Evolutionary conservation across 2,329 filamentous ascomycete genomes (phyloP), one percentile per base, ranked within the genome.

Genomic region (Huntiella abstrusa): DNA sequence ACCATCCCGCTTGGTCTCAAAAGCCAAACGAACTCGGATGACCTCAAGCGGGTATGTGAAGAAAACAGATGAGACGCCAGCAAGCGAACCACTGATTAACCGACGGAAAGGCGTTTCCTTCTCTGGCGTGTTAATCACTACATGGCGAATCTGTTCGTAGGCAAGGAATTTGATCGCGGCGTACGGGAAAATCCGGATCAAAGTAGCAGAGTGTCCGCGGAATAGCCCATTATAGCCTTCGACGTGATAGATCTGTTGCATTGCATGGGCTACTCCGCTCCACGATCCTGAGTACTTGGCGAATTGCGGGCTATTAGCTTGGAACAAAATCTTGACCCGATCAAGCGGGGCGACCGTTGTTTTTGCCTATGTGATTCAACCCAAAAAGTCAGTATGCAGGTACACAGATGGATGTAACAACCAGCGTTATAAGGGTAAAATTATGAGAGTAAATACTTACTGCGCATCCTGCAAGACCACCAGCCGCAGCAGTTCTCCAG

Each of bases 311-410:
- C 91, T 95, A 57, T 82, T 85, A 45, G 91, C 82, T 61, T 98
- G 91, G 65, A 98, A 96, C 37, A 98, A 80, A 58, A 98, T 98
- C 65, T 98, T 98, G 57, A 98, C 91, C 53, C 91, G 80, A 64
- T 98, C 91, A 52, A 98, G 81, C 17, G 91, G 91, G 17, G 86
- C 91, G 34, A 98, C 92, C 5, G 93, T 69, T 0, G 88, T 95
- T 69, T 98, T 98, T 51, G 83, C 91, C 86, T 94, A 55, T 44
- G 51, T 17, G 19, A 36, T 36, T n/a, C 6, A 45, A 19, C n/a
- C 19, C 22, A 10, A 12, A 10, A 5, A 43, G 12, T 17, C 5
- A 39, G 59, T 43, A 57, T 53, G 36, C 5, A 15, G 16, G 16
- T 28, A 12, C 12, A 34, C 19, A 28, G 33, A 19, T 46, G 22